These are phyloP conservation scores for Hypoxylon sp. DNA, from an alignment of 2,329 filamentous ascomycete genomes.

Conservation along the genomic window DNA sequence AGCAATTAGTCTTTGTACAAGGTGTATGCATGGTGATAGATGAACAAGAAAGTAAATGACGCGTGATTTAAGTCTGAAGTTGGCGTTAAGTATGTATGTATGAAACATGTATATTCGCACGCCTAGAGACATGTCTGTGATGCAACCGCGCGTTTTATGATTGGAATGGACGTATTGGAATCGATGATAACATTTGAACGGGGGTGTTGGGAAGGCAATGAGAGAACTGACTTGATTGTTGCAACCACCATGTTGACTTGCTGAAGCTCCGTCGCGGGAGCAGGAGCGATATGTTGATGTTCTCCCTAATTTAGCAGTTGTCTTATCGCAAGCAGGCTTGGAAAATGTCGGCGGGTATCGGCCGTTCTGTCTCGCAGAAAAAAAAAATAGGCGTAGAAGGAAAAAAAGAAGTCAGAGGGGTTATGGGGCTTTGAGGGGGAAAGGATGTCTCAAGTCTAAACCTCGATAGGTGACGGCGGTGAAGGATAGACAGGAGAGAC, in stretches of 20 bases:
- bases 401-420: slow-evolving; percentile 43
- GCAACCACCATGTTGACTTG: slow-evolving; percentile 71
- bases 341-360: slow-evolving; percentile 50
- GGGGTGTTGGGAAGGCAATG: slow-evolving; percentile 37
- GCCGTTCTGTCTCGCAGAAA: slow-evolving; percentile 44
- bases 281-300: slow-evolving; percentile 46
- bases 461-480: slow-evolving; percentile 39
- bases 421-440: slow-evolving; percentile 36
- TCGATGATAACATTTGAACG: slow-evolving; percentile 37
- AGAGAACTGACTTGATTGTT: slow-evolving; percentile 72
- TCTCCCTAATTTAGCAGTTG: slow-evolving; percentile 41
- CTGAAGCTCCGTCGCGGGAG: slow-evolving; percentile 59
- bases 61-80: slow-evolving; percentile 30
- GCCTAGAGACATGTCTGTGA: slow-evolving; percentile 30
- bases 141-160: slow-evolving; percentile 33
- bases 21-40: slow-evolving; percentile 15
- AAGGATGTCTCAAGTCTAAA: slow-evolving; percentile 44
- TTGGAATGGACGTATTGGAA: slow-evolving; percentile 26
- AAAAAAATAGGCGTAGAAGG: slow-evolving; percentile 32
- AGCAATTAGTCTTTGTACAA: slow-evolving; percentile 36
- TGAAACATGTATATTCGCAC: slow-evolving; percentile 36
- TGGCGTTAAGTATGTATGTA: slow-evolving; percentile 30
- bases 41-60: slow-evolving; percentile 31
- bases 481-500: slow-evolving; percentile 38
- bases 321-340: slow-evolving; percentile 51